Percentiles rank a stretch among this genome's conserved stretches.
Evolutionary conservation across 2,329 filamentous ascomycete genomes (phyloP).

Genomic region (Fusarium neocosmosporiellum): DNA sequence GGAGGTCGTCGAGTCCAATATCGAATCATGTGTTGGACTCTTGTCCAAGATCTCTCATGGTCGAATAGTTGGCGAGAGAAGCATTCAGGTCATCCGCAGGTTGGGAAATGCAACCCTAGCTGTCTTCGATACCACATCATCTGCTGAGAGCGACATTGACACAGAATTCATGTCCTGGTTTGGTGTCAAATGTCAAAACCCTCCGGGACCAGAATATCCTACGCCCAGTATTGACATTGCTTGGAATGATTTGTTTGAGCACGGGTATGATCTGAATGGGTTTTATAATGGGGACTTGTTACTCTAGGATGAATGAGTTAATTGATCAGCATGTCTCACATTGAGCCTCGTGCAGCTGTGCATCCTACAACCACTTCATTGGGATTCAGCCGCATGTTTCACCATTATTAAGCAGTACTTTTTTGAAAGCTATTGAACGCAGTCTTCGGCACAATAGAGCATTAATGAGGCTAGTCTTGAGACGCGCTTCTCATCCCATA

Average conservation of each 20-base stretch:
- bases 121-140: constrained; percentile 29
- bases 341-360: background rate
- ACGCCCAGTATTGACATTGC: constrained; percentile 39
- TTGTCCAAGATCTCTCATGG: constrained; percentile 38
- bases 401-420: background rate
- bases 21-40: constrained; percentile 31
- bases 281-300: constrained; percentile 31
- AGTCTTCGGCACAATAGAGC: no score
- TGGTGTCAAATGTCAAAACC: constrained; percentile 36
- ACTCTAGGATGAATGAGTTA: constrained; percentile 1
- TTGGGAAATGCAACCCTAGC: constrained; percentile 36
- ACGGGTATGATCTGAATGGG: constrained; percentile 36
- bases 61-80: constrained; percentile 32
- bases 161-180: constrained; percentile 43
- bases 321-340: background rate
- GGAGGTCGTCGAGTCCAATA: constrained; percentile 38
- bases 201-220: constrained; percentile 32
- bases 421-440: no score
- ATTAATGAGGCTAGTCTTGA: no score
- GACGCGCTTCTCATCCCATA: no score
- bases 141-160: constrained; percentile 33
- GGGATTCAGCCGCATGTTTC: background rate
- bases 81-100: constrained; percentile 29
- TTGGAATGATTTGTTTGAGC: constrained; percentile 40
- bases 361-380: background rate